phyloP scores from a whole-genome alignment of 192 early-diverging fungal species.

The Linderina pennispora region DNA sequence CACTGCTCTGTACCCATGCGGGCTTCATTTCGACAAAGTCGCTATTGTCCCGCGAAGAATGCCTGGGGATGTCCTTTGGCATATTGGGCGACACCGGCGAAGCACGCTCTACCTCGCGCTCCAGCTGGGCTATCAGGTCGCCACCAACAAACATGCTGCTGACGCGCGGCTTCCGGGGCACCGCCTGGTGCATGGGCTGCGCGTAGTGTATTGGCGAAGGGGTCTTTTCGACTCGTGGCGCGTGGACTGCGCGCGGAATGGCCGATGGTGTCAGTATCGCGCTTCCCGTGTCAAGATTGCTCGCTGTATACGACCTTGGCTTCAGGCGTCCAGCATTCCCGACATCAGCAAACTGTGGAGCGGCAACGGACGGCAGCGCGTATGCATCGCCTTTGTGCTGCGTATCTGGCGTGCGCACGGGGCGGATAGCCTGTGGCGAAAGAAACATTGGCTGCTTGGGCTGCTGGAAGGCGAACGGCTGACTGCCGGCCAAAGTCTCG shows the following conservation, averaged over 20 bases:
- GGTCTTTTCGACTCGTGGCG: too few relatives aligned
- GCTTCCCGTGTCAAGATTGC: too few relatives aligned
- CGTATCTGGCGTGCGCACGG: neutral
- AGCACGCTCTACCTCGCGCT: neutral
- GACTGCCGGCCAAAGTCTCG: neutral
- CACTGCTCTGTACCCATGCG: neutral
- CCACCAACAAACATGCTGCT: conserved; percentile 21
- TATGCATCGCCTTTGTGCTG: neutral
- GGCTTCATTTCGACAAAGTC: conserved; percentile 20
- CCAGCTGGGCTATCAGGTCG: neutral
- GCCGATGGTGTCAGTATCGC: too few relatives aligned
- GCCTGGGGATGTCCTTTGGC: neutral
- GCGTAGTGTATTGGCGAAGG: too few relatives aligned
- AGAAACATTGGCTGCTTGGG: neutral
- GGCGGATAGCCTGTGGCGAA: neutral
- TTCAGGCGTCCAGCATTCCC: conserved; percentile 13
- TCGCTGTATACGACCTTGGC: conserved; percentile 24
- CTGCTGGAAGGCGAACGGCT: too few relatives aligned
- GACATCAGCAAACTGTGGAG: neutral
- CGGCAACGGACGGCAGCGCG: neutral
- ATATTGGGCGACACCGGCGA: neutral
- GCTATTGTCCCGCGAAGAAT: conserved; percentile 4
- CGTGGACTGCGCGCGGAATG: too few relatives aligned
- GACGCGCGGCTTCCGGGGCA: conserved; percentile 15
- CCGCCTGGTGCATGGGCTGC: neutral